These are phyloP conservation scores for Alternaria incomplexa DNA, from an alignment of 2,329 filamentous ascomycete species.

Conservation along the genomic window DNA sequence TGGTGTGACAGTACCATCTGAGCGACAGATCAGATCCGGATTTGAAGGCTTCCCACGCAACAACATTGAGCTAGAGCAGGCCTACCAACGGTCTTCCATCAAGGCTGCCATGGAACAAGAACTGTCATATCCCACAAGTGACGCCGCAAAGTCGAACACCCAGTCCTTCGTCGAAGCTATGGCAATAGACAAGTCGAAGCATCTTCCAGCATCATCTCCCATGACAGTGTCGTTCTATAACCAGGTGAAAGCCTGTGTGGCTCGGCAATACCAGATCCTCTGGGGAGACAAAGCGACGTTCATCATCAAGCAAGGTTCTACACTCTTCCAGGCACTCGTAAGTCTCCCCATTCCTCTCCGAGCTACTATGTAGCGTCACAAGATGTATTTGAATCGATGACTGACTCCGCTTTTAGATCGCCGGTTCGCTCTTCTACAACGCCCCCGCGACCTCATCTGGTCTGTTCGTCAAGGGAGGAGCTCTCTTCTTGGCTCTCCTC, in stretches of 20 bases:
- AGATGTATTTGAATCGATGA: neutral
- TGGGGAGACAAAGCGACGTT: conserved; percentile 70
- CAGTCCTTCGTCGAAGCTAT: conserved; percentile 62
- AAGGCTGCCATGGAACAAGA: conserved; percentile 60
- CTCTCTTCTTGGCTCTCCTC: conserved; percentile 68
- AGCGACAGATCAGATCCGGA: conserved; percentile 49
- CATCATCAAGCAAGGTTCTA: conserved; percentile 66
- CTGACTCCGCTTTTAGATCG: conserved; percentile 53
- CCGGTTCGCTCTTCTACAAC: conserved; percentile 72
- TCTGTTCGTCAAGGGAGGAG: conserved; percentile 68
- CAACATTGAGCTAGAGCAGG: conserved; percentile 50
- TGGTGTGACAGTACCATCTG: conserved; percentile 64
- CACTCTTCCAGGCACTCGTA: conserved; percentile 60
- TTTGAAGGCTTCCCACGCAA: conserved; percentile 54
- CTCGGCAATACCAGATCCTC: conserved; percentile 69
- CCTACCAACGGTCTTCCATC: conserved; percentile 60
- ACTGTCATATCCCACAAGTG: conserved; percentile 62
- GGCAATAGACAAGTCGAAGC: conserved; percentile 61
- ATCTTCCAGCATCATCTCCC: conserved; percentile 60
- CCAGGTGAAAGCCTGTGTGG: conserved; percentile 63
- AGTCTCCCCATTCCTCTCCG: neutral
- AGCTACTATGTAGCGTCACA: neutral
- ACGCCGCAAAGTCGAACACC: conserved; percentile 50
- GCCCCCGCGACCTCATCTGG: conserved; percentile 64
- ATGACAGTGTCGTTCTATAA: conserved; percentile 50